Percentiles rank a stretch among this genome's conserved stretches.
phyloP scores from a whole-genome alignment of 108 stramenopile species.

The Fistulifera solaris region DNA sequence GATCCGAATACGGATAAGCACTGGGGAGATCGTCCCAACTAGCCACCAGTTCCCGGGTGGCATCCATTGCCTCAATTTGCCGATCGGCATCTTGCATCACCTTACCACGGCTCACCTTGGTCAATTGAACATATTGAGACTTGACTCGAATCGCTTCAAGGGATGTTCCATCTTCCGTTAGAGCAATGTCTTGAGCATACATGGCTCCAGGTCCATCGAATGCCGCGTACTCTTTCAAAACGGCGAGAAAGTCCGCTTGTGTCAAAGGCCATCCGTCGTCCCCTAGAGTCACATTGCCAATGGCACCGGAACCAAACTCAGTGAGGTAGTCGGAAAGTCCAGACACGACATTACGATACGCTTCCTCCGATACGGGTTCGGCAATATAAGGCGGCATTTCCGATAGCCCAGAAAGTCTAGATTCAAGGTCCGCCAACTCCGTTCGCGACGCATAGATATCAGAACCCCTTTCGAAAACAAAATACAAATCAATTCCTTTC shows the following conservation, averaged over 20 bases:
- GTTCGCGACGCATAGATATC: conserved; percentile 36
- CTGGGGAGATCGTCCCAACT: conserved; percentile 44
- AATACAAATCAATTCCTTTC: conserved; percentile 25
- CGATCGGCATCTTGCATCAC: conserved; percentile 43
- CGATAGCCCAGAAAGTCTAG: conserved; percentile 28
- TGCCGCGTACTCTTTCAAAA: conserved; percentile 19
- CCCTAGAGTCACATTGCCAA: conserved; percentile 27
- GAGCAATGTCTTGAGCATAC: conserved; percentile 34
- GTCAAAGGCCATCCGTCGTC: conserved; percentile 43
- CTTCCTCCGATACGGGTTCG: conserved; percentile 31
- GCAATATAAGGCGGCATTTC: conserved; percentile 51
- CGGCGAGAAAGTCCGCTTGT: conserved; percentile 35
- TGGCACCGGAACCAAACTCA: conserved; percentile 10
- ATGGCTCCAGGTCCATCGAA: conserved; percentile 26
- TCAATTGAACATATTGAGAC: conserved; percentile 35
- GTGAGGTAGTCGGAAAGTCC: conserved; percentile 30
- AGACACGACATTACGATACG: conserved; percentile 47
- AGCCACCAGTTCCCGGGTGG: conserved; percentile 33
- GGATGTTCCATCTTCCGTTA: conserved; percentile 18
- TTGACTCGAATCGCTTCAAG: conserved; percentile 31
- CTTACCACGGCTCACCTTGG: conserved; percentile 27
- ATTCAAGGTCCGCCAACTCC: conserved; percentile 28
- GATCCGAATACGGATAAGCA: conserved; percentile 28
- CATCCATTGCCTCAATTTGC: conserved; percentile 67
- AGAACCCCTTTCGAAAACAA: conserved; percentile 3